Evolutionary conservation across 176 grass and related monocot species (phyloP).

Genomic region (Chloris gayana): DNA sequence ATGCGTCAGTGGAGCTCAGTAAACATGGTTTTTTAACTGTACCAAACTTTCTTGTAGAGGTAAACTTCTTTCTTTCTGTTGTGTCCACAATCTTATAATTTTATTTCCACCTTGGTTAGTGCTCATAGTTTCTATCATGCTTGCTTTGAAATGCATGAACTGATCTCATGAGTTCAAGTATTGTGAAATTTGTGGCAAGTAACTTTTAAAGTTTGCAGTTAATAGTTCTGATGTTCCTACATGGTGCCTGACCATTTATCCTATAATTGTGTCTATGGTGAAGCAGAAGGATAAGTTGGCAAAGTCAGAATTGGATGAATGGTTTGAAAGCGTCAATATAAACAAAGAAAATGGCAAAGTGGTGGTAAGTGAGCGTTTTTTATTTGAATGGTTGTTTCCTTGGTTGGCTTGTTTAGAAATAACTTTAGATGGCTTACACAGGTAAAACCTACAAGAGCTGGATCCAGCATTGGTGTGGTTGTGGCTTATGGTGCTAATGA

Average conservation of each 20-base stretch:
- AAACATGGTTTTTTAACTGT: slow-evolving; percentile 74
- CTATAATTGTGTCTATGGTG: slow-evolving; percentile 21
- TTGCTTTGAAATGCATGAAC: slow-evolving; percentile 4
- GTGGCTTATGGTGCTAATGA: slow-evolving; percentile 81
- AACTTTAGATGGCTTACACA: slow-evolving; percentile 40
- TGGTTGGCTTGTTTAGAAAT: slow-evolving; percentile 24
- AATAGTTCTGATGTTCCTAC: slow-evolving; percentile 25
- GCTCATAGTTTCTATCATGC: neutral
- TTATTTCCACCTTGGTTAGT: slow-evolving; percentile 20
- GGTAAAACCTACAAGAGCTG: slow-evolving; percentile 86
- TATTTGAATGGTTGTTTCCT: slow-evolving; percentile 17
- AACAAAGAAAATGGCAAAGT: slow-evolving; percentile 83
- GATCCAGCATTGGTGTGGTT: slow-evolving; percentile 89
- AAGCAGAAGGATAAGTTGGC: slow-evolving; percentile 60
- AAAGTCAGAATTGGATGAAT: slow-evolving; percentile 51
- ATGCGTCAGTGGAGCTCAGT: slow-evolving; percentile 78
- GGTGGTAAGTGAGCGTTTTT: slow-evolving; percentile 56
- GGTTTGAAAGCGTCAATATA: slow-evolving; percentile 64
- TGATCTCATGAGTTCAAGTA: neutral
- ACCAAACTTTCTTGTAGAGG: slow-evolving; percentile 82
- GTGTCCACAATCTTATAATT: neutral
- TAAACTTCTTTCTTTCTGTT: slow-evolving; percentile 40
- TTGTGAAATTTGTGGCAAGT: neutral
- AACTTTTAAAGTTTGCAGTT: slow-evolving; percentile 19
- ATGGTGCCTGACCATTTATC: slow-evolving; percentile 1